Evolutionary conservation across 225 moss, liverwort and hornwort genomes (phyloP).

Genomic region (Pleurozium schreberi): DNA sequence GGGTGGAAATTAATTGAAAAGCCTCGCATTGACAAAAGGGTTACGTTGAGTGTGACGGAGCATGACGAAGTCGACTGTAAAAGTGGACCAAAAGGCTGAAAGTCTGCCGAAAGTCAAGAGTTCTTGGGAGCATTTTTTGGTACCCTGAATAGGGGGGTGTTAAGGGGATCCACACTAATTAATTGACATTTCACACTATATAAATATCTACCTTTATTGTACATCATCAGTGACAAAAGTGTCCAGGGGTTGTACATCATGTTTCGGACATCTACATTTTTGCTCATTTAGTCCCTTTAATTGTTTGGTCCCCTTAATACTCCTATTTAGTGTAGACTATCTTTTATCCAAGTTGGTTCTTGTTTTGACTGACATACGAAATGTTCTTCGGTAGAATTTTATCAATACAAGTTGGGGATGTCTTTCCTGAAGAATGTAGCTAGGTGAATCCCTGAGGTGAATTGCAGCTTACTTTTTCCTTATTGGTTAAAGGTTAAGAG

Average conservation of each 20-base stretch:
- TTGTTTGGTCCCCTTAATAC: too few species aligned
- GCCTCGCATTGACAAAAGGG: background rate
- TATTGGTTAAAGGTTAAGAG: background rate
- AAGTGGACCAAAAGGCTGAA: background rate
- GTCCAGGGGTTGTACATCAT: too few species aligned
- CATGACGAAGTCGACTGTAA: background rate
- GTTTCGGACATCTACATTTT: too few species aligned
- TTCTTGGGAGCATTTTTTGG: background rate
- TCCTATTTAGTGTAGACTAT: too few species aligned
- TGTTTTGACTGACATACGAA: too few species aligned
- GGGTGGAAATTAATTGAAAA: background rate
- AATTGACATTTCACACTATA: too few species aligned
- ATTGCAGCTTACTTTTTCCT: background rate
- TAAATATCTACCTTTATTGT: too few species aligned
- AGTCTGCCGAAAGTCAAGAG: background rate
- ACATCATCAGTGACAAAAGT: too few species aligned
- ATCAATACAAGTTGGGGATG: background rate
- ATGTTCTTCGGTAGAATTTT: background rate
- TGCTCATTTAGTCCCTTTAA: too few species aligned
- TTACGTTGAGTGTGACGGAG: background rate
- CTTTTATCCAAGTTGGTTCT: background rate
- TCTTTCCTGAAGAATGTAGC: background rate
- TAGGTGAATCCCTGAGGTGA: too few species aligned
- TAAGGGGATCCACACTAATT: too few species aligned
- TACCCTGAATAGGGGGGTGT: too few species aligned